Percentiles rank a stretch among this genome's conserved stretches.
These are phyloP conservation scores for Dothidotthia symphoricarpi DNA, from an alignment of 2,329 filamentous ascomycete species.

Conservation along the genomic window DNA sequence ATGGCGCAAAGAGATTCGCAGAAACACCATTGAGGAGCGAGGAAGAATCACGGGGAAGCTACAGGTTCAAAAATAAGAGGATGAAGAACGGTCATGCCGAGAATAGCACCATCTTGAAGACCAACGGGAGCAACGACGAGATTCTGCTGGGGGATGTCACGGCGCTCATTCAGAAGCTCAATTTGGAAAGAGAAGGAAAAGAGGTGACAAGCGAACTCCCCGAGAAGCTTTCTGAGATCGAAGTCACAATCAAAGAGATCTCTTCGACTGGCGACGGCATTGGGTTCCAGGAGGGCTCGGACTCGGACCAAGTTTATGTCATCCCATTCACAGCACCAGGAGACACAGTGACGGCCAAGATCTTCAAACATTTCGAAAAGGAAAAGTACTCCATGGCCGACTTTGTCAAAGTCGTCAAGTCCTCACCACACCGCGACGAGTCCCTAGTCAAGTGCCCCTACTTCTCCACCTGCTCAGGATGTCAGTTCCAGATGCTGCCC, in stretches of 20 bases:
- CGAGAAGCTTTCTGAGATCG: conserved; percentile 69
- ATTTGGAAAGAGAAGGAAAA: conserved; percentile 23
- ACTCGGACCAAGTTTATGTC: conserved; percentile 70
- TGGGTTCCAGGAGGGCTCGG: conserved; percentile 65
- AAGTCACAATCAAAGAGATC: conserved; percentile 76
- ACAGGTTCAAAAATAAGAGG: conserved; percentile 49
- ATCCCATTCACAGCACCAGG: conserved; percentile 88
- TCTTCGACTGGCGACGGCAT: conserved; percentile 93
- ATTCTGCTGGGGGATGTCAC: conserved; percentile 49
- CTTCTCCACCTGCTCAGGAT: conserved; percentile 81
- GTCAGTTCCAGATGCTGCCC: conserved; percentile 95
- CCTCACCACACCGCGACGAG: conserved; percentile 75
- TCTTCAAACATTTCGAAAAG: conserved; percentile 66
- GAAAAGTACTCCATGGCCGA: conserved; percentile 75
- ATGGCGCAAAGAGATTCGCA: conserved; percentile 35
- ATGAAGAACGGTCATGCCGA: conserved; percentile 45
- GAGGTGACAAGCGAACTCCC: conserved; percentile 49
- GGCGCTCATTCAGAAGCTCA: conserved; percentile 42
- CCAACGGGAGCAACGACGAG: conserved; percentile 51
- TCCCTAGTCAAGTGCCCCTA: conserved; percentile 77
- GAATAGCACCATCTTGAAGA: conserved; percentile 36
- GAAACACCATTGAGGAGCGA: conserved; percentile 36
- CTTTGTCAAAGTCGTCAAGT: conserved; percentile 72
- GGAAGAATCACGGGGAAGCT: conserved; percentile 36
- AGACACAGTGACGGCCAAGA: conserved; percentile 74